A percentile compares a stretch with the other conserved stretches of the same genome.
Conservation (phyloP, 768 basidiomycete species). For the Cyathus striatus region DNA sequence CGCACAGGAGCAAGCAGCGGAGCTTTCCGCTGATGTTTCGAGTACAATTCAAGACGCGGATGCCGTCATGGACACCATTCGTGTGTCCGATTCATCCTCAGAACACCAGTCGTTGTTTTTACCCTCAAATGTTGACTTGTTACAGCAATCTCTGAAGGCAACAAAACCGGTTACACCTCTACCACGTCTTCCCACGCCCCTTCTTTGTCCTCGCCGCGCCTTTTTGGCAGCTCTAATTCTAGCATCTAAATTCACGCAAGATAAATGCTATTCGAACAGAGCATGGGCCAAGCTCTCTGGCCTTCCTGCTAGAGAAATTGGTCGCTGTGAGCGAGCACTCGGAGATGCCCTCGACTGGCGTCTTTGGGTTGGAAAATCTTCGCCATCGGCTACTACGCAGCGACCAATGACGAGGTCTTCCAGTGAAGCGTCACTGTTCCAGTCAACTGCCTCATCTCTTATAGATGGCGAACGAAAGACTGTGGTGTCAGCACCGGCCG, state of each 20-base stretch:
- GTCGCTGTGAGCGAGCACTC: slow-evolving; percentile 83
- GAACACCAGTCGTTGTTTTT: slow-evolving; percentile 4
- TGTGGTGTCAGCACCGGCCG: slow-evolving; percentile 3
- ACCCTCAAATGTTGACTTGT: slow-evolving; percentile 1
- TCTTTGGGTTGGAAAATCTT: slow-evolving; percentile 82
- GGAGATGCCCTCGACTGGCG: slow-evolving; percentile 85
- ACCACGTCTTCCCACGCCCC: slow-evolving; percentile 62
- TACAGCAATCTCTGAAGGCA: slow-evolving; percentile 5
- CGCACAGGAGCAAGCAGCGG: slow-evolving; percentile 31
- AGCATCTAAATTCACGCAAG: slow-evolving; percentile 90
- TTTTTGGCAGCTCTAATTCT: slow-evolving; percentile 87
- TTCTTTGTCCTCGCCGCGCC: slow-evolving; percentile 83
- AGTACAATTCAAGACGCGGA: slow-evolving; percentile 10
- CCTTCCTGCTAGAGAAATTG: slow-evolving; percentile 78
- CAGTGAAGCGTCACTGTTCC: slow-evolving; percentile 38
- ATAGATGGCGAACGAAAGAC: slow-evolving; percentile 8
- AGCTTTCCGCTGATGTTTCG: slow-evolving; percentile 15
- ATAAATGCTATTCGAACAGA: slow-evolving; percentile 88
- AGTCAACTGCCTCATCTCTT: slow-evolving; percentile 7
- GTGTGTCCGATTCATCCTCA: slow-evolving; percentile 24
- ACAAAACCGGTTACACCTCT: slow-evolving; percentile 14
- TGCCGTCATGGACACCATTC: slow-evolving; percentile 37
- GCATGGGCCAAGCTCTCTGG: slow-evolving; percentile 96
- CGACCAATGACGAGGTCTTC: slow-evolving; percentile 43
- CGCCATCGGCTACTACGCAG: slow-evolving; percentile 11